These are phyloP conservation scores for Tuber borchii DNA, from an alignment of 495 filamentous ascomycete species.

Conservation along the genomic window DNA sequence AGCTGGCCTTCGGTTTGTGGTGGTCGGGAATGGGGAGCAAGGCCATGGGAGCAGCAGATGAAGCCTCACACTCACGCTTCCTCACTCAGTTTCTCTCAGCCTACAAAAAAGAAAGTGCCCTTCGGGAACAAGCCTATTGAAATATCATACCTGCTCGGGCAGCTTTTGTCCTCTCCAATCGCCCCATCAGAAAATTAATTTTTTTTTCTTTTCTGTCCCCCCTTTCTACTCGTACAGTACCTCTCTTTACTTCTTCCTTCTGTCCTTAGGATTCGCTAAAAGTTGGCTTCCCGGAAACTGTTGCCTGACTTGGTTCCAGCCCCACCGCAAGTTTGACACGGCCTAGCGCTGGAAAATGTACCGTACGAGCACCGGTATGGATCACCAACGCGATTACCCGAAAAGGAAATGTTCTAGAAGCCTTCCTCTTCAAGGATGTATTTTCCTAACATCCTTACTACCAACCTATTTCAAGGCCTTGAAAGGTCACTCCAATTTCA, in stretches of 20 bases:
- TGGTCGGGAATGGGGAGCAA: conserved; percentile 30
- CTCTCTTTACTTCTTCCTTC: conserved; percentile 7
- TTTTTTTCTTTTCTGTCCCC: neutral
- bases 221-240: no score
- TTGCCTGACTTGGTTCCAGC: conserved; percentile 35
- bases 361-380: neutral
- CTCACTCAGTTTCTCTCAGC: conserved; percentile 1
- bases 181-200: neutral
- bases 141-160: neutral
- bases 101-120: neutral
- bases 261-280: conserved; percentile 18
- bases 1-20: conserved; percentile 28
- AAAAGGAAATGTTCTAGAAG: conserved; percentile 41
- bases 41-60: neutral
- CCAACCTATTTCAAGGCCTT: neutral
- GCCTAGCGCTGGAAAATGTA: conserved; percentile 29
- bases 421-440: conserved; percentile 9
- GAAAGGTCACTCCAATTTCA: neutral
- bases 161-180: neutral
- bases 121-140: conserved; percentile 1
- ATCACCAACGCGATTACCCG: conserved; percentile 24
- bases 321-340: conserved; percentile 38
- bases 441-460: conserved; percentile 4
- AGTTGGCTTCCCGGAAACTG: conserved; percentile 35
- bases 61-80: neutral